Base-by-base conservation (phyloP, 352 stramenopile species). In the Globisporangium abappressorium region DNA sequence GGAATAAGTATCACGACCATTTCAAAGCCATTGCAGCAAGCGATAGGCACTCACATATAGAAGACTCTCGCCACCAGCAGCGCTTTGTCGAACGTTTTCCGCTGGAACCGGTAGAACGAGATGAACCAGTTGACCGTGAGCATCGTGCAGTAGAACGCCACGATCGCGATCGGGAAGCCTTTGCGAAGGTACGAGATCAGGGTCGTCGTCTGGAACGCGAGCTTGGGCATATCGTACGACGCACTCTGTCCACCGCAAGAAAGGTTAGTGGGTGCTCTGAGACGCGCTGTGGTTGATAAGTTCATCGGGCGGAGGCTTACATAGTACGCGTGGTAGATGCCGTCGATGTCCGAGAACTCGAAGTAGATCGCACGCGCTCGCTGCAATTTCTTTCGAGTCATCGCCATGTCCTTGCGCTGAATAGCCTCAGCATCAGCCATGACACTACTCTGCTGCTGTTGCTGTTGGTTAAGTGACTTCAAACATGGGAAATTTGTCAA, bases 131-230 rank as follows among this genome's bases (percentile, higher is more conserved):
- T 87, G 49, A 67, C 41, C 8, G 77, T 53, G 2, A 85, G 70
- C 51, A 85, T 58, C 24, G 64, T 54, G 7, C 73, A 70, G 67
- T 87, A 87, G 36, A 74, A 77, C 18, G 66, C 74, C 5, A 82
- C 72, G 8, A 89, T 60, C 2, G 73, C 22, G 24, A 71, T 64
- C 5, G 80, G 77, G 51, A 89, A 85, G 5, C 80, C 80, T 8
- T 79, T 70, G n/a, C 66, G 75, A 0, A 87, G 59, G 54, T 89
- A 87, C 2, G 72, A 68, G 22, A 70, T 55, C 9, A 89, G 62
- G 3, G 79, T 84, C 5, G 64, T 76, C 34, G 75, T 82, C 66
- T 87, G 77, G 49, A 85, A 82, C 15, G 77, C 70, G 6, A 87
- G 69, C 62, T 89, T 85, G 0, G 80, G 80, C 4, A 84, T 57